A percentile compares a stretch with the other conserved stretches of the same genome.
These are phyloP conservation scores for Stagonosporopsis cucurbitacearum DNA, from an alignment of 2,329 filamentous ascomycete species.

Conservation along the genomic window DNA sequence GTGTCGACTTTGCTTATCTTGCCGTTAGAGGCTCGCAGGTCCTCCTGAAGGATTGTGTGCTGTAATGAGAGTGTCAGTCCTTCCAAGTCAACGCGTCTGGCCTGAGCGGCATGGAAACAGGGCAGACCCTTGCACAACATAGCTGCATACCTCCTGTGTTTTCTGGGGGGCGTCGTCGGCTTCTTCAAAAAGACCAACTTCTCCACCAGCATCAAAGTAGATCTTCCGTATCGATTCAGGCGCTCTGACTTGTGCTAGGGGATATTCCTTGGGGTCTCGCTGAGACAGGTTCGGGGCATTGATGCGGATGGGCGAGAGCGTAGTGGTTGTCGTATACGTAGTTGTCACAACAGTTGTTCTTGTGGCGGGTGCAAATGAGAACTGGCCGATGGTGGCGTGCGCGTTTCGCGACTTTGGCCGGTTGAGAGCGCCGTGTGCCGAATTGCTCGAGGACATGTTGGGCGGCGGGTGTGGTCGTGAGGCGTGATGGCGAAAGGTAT, in stretches of 20 bases:
- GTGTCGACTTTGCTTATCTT: slow-evolving; percentile 49
- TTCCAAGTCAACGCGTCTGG: slow-evolving; percentile 15
- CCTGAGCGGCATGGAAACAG: slow-evolving; percentile 29
- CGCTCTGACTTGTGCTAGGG: slow-evolving; percentile 81
- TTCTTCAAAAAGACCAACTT: slow-evolving; percentile 67
- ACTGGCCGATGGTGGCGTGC: slow-evolving; percentile 60
- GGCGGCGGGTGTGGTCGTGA: slow-evolving; percentile 5
- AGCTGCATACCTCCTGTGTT: slow-evolving; percentile 59
- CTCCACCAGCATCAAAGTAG: slow-evolving; percentile 72
- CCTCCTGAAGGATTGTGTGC: slow-evolving; percentile 54
- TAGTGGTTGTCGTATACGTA: slow-evolving; percentile 84
- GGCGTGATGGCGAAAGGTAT: not conserved
- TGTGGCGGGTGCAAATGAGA: slow-evolving; percentile 68
- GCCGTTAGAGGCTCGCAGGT: slow-evolving; percentile 56
- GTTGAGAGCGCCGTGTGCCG: slow-evolving; percentile 34
- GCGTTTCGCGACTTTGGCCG: slow-evolving; percentile 39
- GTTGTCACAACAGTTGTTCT: slow-evolving; percentile 79
- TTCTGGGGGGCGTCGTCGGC: slow-evolving; percentile 63
- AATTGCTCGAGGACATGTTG: slow-evolving; percentile 40
- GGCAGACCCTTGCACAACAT: slow-evolving; percentile 22
- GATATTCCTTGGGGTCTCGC: slow-evolving; percentile 88
- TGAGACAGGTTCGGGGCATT: slow-evolving; percentile 73
- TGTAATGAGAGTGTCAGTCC: slow-evolving; percentile 40
- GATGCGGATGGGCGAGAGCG: slow-evolving; percentile 83
- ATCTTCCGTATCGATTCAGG: slow-evolving; percentile 80